Evolutionary conservation across 2,329 filamentous ascomycete species (phyloP), one percentile per base, ranked within the genome.

Genomic region (Coleophoma crateriformis): DNA sequence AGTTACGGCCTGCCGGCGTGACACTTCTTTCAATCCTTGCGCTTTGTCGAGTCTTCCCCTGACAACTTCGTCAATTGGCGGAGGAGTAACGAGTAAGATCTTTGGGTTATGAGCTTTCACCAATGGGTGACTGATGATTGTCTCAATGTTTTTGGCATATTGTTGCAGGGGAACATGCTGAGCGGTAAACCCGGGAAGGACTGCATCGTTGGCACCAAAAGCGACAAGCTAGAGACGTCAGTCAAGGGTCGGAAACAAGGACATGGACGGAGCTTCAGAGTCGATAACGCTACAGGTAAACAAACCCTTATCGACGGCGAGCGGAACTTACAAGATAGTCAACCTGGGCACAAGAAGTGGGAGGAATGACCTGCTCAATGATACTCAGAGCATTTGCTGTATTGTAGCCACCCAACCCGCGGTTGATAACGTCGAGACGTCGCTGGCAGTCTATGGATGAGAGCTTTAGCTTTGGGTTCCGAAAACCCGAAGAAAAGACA

Each of bases 131-230:
- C 74, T 81, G 60, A 95, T 71, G 58, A 97, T 89, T 22, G 72
- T 73, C 55, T 68, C 75, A 44, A 96, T 69, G 62, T 96, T 95
- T 49, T 77, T 69, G 64, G 80, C 82, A 72, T 90, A 97, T 52
- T 82, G 39, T 1, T 84, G 77, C n/a, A 96, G 68, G 1, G 88
- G 81, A 7, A 97, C 79, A 65, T 92, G 83, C 68, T 97, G 94
- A 10, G 74, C 73, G 46, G 81, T 82, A 4, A 74, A 74, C 4
- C 77, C 71, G 3, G 82, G 78, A 3, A 95, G 67, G 48, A 84
- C 84, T 3, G 92, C 85, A 68, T 97, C 94, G 64, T 99, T 97
- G 58, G 94, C 89, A 15, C 94, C 94, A 52, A 96, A 84, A 57
- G 95, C 85, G 51, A 96, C 70, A 37, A 70, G 60, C 53, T 34